Evolutionary conservation across 768 basidiomycete species (phyloP).

Genomic region (Lentinula detonsa): DNA sequence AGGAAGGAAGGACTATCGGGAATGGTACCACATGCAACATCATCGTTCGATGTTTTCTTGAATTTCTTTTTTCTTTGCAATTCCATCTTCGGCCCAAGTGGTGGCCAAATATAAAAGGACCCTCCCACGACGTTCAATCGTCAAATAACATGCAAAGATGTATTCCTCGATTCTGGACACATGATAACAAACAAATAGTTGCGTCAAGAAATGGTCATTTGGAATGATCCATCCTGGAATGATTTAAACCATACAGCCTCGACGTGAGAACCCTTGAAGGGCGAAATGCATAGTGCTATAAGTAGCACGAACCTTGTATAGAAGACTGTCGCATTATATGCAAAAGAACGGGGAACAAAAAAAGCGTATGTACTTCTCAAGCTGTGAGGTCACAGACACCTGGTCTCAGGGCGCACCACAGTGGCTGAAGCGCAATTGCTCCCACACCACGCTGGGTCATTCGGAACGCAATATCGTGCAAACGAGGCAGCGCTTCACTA

Average conservation of each 20-base stretch:
- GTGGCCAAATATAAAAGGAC: not conserved
- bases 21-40: not conserved
- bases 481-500: slow-evolving; percentile 47
- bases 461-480: slow-evolving; percentile 61
- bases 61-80: not conserved
- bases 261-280: not conserved
- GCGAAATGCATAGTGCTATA: not conserved
- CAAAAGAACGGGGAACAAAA: not conserved
- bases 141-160: too few species aligned
- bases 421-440: slow-evolving; percentile 59
- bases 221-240: not conserved
- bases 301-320: not conserved
- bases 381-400: slow-evolving; percentile 44
- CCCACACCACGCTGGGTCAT: slow-evolving; percentile 56
- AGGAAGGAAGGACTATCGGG: not conserved
- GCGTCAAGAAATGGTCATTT: not conserved
- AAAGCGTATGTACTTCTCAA: slow-evolving; percentile 6
- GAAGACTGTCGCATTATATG: not conserved
- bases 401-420: slow-evolving; percentile 67
- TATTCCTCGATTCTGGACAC: not conserved
- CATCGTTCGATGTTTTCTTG: not conserved
- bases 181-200: not conserved
- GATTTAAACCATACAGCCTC: not conserved
- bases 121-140: not conserved
- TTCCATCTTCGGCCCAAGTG: not conserved